phyloP scores from a whole-genome alignment of 2,329 filamentous ascomycete genomes.

The Cladophialophora yegresii region DNA sequence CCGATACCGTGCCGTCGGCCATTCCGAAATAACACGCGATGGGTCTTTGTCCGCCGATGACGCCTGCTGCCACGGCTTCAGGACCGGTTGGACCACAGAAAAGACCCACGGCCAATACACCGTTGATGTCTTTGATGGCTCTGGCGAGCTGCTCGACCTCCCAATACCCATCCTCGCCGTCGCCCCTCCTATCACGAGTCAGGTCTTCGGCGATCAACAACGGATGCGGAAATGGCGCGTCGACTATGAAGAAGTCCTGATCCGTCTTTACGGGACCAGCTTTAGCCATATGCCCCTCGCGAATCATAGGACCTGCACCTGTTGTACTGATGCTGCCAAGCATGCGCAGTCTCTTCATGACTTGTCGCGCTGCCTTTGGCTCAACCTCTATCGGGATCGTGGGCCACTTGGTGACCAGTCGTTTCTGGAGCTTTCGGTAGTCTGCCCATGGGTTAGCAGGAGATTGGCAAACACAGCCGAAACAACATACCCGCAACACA shows the following conservation, averaged over 20 bases:
- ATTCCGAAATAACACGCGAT: constrained; percentile 94
- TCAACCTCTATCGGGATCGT: constrained; percentile 90
- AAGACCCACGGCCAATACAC: constrained; percentile 87
- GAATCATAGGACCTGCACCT: constrained; percentile 50
- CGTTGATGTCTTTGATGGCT: constrained; percentile 76
- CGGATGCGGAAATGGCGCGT: constrained; percentile 75
- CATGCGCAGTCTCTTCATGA: constrained; percentile 69
- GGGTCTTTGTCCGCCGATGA: constrained; percentile 79
- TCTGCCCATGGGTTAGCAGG: constrained; percentile 55
- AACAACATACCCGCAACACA: constrained; percentile 71
- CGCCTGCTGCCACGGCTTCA: constrained; percentile 62
- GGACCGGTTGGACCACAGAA: constrained; percentile 81
- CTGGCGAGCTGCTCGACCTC: constrained; percentile 74
- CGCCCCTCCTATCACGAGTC: constrained; percentile 50
- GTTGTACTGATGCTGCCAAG: constrained; percentile 72
- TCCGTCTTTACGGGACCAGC: constrained; percentile 82
- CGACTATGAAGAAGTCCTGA: constrained; percentile 85
- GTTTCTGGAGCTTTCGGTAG: constrained; percentile 81
- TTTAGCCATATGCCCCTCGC: constrained; percentile 73
- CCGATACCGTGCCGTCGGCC: constrained; percentile 69
- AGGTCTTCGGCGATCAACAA: constrained; percentile 67
- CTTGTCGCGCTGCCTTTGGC: constrained; percentile 75
- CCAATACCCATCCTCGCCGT: constrained; percentile 70
- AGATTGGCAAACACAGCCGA: neutral
- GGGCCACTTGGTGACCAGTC: constrained; percentile 76